phyloP scores from a whole-genome alignment of 768 basidiomycete species.

The Termitomyces sp. region DNA sequence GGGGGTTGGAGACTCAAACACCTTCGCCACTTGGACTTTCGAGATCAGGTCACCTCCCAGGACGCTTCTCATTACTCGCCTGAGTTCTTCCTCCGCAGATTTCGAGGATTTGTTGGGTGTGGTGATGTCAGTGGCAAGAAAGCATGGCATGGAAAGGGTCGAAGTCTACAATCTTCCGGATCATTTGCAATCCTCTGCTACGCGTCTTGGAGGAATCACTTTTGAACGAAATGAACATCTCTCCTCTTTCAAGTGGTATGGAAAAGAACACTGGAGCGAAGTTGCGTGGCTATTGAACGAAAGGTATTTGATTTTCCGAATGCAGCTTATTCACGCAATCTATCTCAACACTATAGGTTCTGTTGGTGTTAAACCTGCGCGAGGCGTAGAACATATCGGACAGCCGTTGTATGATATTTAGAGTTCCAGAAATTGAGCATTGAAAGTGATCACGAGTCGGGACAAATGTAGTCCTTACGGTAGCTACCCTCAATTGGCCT shows the following conservation, averaged over 20 bases:
- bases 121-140: conserved; percentile 33
- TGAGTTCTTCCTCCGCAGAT: conserved; percentile 28
- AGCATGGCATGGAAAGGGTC: conserved; percentile 33
- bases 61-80: conserved; percentile 44
- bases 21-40: conserved; percentile 46
- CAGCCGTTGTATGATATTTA: not conserved
- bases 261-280: conserved; percentile 28
- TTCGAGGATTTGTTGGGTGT: conserved; percentile 35
- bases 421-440: not conserved
- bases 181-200: conserved; percentile 27
- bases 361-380: not conserved
- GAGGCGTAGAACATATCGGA: not conserved
- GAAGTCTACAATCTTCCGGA: conserved; percentile 48
- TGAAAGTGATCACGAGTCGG: not conserved
- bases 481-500: not conserved
- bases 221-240: conserved; percentile 37
- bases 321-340: not conserved
- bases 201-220: conserved; percentile 30
- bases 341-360: not conserved
- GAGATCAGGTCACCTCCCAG: conserved; percentile 30
- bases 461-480: no score
- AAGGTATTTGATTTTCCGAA: conserved; percentile 29
- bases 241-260: conserved; percentile 51
- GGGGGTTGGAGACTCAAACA: conserved; percentile 26
- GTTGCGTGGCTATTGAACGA: conserved; percentile 51